phyloP scores from a whole-genome alignment of 2,329 filamentous ascomycete species.

The Trichoderma atrobrunneum region DNA sequence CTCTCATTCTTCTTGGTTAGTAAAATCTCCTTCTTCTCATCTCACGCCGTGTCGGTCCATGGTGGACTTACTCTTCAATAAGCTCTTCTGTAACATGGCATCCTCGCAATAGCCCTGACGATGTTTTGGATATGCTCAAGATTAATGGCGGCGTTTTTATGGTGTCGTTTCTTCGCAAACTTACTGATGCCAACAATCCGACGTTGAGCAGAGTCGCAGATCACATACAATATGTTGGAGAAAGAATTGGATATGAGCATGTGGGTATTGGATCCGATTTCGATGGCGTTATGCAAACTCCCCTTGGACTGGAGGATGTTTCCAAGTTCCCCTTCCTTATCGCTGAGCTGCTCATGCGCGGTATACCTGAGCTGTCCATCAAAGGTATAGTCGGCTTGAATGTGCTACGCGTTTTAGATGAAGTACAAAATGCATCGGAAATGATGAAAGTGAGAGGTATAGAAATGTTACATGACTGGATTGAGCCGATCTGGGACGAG shows the following conservation, averaged over 20 bases:
- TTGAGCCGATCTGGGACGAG: slow-evolving; percentile 17
- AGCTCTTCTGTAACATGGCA: slow-evolving; percentile 72
- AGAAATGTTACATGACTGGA: slow-evolving; percentile 4
- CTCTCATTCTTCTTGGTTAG: slow-evolving; percentile 52
- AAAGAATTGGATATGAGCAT: slow-evolving; percentile 74
- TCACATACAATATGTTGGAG: slow-evolving; percentile 75
- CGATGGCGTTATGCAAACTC: slow-evolving; percentile 66
- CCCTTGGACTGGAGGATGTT: slow-evolving; percentile 73
- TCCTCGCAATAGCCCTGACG: slow-evolving; percentile 79
- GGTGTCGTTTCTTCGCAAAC: slow-evolving; percentile 77
- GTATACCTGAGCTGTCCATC: slow-evolving; percentile 6
- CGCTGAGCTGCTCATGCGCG: slow-evolving; percentile 14
- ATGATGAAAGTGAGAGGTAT: not conserved
- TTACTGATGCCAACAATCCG: slow-evolving; percentile 65
- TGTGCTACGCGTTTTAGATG: not conserved
- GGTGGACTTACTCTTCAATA: not conserved
- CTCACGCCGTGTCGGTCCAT: no score
- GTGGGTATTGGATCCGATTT: slow-evolving; percentile 83
- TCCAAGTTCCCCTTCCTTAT: slow-evolving; percentile 62
- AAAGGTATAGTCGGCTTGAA: not conserved
- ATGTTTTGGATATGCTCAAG: slow-evolving; percentile 72
- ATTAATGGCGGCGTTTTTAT: slow-evolving; percentile 70
- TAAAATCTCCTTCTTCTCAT: not conserved
- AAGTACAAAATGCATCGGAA: not conserved
- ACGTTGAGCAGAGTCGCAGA: slow-evolving; percentile 71